Evolutionary conservation across 1,284 basidiomycete genomes (phyloP).

Genomic region (Sutorius eximius): DNA sequence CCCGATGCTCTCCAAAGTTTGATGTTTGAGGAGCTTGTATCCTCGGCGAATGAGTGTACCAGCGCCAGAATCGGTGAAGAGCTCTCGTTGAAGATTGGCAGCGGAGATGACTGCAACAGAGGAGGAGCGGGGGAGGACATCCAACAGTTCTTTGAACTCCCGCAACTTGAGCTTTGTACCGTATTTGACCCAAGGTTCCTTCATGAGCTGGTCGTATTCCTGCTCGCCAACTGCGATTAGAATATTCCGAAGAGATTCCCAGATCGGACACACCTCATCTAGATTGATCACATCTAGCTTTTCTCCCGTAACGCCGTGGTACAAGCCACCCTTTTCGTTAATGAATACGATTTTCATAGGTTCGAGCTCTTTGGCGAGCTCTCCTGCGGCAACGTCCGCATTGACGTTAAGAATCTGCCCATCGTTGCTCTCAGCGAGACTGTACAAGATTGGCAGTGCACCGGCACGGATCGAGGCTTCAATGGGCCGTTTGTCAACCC

Average conservation of each 20-base stretch:
- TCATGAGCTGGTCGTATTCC: slow-evolving; percentile 98
- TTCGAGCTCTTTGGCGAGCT: slow-evolving; percentile 93
- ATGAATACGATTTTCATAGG: slow-evolving; percentile 99
- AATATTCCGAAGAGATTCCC: slow-evolving; percentile 1
- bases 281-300: slow-evolving; percentile 96
- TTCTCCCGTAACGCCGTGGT: slow-evolving; percentile 95
- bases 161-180: slow-evolving; percentile 99
- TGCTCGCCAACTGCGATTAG: slow-evolving; percentile 30
- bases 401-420: slow-evolving; percentile 97
- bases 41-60: slow-evolving; percentile 97
- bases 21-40: slow-evolving; percentile 95
- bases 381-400: slow-evolving; percentile 94
- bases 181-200: slow-evolving; percentile 99
- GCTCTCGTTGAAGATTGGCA: slow-evolving; percentile 92
- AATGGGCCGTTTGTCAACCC: slow-evolving; percentile 90
- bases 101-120: slow-evolving; percentile 98
- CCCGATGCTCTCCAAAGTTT: slow-evolving; percentile 80
- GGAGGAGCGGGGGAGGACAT: slow-evolving; percentile 96
- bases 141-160: slow-evolving; percentile 98
- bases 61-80: slow-evolving; percentile 98
- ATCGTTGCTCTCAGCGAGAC: slow-evolving; percentile 86
- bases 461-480: slow-evolving; percentile 94
- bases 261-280: slow-evolving; percentile 71
- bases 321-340: slow-evolving; percentile 98
- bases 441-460: slow-evolving; percentile 90